Percentiles rank a stretch among this genome's conserved stretches.
These are phyloP conservation scores for Lipomyces starkeyi DNA, from an alignment of 805 yeast genomes.

Conservation along the genomic window DNA sequence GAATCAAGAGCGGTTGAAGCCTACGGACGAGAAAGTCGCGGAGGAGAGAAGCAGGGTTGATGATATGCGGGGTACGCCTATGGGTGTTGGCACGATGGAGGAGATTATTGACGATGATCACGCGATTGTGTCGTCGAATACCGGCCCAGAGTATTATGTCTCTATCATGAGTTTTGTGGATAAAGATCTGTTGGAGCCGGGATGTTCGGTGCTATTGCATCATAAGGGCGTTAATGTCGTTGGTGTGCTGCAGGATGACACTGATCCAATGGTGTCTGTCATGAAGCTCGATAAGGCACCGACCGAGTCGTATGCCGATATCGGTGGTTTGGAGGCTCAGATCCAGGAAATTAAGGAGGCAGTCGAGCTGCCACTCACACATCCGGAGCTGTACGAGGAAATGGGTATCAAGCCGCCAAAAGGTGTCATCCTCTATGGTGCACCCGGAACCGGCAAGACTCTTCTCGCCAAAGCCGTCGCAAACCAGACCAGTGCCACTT, in stretches of 20 bases:
- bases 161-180: constrained; percentile 96
- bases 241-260: constrained; percentile 98
- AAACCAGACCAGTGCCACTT: constrained; percentile 95
- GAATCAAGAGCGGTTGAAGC: constrained; percentile 92
- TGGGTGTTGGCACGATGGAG: constrained; percentile 95
- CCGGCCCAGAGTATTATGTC: constrained; percentile 97
- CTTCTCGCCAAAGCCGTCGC: constrained; percentile 97
- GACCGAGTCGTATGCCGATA: constrained; percentile 93
- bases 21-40: constrained; percentile 94
- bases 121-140: constrained; percentile 93
- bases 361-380: constrained; percentile 93
- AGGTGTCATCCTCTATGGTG: constrained; percentile 96
- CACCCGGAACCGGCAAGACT: constrained; percentile 98
- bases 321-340: constrained; percentile 95
- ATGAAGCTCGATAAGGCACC: constrained; percentile 99
- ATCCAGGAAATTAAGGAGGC: constrained; percentile 98
- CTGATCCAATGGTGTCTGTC: constrained; percentile 96
- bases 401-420: constrained; percentile 99
- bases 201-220: constrained; percentile 92
- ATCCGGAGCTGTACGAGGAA: constrained; percentile 95
- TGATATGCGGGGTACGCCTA: constrained; percentile 93
- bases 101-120: constrained; percentile 98
- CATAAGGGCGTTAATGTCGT: constrained; percentile 95
- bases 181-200: constrained; percentile 93
- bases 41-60: constrained; percentile 96